phyloP scores from a whole-genome alignment of 805 yeast species.

The Starmera pachycereana region DNA sequence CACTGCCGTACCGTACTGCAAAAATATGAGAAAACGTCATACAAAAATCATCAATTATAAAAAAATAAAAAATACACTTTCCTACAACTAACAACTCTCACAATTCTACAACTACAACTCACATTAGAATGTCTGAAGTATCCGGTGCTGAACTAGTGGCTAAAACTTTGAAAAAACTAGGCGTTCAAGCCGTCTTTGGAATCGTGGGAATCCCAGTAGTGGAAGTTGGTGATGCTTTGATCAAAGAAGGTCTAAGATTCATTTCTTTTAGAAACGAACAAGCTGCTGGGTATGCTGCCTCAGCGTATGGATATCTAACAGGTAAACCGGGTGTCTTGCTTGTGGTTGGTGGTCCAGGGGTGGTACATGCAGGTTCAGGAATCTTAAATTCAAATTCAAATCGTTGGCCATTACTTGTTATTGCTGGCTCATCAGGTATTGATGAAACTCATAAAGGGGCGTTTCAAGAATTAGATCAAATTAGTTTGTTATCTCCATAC shows the following conservation, averaged over 20 bases:
- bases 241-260: conserved; percentile 43
- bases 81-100: too few species aligned
- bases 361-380: conserved; percentile 60
- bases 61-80: too few species aligned
- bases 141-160: conserved; percentile 42
- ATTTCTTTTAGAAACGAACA: conserved; percentile 62
- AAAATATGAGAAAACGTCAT: too few species aligned
- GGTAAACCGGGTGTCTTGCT: conserved; percentile 55
- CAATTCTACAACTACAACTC: too few species aligned
- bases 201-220: conserved; percentile 71
- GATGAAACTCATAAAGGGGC: conserved; percentile 46
- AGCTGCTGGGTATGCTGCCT: conserved; percentile 68
- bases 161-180: conserved; percentile 32
- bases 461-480: conserved; percentile 64
- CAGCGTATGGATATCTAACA: conserved; percentile 57
- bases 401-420: conserved; percentile 53
- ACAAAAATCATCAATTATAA: too few species aligned
- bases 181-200: conserved; percentile 52
- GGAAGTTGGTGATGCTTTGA: conserved; percentile 56
- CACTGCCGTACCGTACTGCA: too few species aligned
- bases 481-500: conserved; percentile 35
- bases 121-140: too few species aligned
- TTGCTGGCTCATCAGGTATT: conserved; percentile 52
- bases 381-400: conserved; percentile 51
- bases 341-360: conserved; percentile 72